Conservation (phyloP, 306 rosid genomes). For the Mucuna pruriens region DNA sequence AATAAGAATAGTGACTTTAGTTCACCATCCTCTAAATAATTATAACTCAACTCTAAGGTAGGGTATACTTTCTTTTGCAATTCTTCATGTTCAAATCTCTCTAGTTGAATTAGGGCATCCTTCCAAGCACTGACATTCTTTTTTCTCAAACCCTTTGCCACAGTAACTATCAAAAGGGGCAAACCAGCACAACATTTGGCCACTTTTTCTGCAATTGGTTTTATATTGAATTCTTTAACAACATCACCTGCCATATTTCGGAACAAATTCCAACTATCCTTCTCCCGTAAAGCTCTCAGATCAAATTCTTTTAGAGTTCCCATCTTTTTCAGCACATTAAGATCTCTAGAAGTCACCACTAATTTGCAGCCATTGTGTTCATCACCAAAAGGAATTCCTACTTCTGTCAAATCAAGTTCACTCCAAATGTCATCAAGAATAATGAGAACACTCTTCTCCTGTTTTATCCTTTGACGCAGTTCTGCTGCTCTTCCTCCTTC, state of each 20-base stretch:
- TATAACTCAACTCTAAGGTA: constrained; percentile 2
- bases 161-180: too few species aligned
- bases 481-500: not conserved
- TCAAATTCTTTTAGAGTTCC: not conserved
- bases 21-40: not conserved
- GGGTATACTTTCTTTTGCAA: not conserved
- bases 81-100: not conserved
- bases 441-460: not conserved
- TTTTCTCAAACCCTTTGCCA: too few species aligned
- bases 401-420: not conserved
- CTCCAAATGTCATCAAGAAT: constrained; percentile 20
- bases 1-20: not conserved
- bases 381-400: constrained; percentile 23
- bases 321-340: not conserved
- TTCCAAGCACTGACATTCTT: too few species aligned
- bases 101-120: not conserved
- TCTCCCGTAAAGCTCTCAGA: not conserved
- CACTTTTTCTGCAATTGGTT: not conserved
- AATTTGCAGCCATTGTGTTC: constrained; percentile 27
- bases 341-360: constrained; percentile 12
- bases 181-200: too few species aligned
- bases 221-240: not conserved
- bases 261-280: constrained; percentile 7
- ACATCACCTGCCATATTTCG: not conserved
- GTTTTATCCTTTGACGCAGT: not conserved